Evolutionary conservation across 2,329 filamentous ascomycete species (phyloP), one percentile per base, ranked within the genome.

Genomic region (Hymenoscyphus occultus): DNA sequence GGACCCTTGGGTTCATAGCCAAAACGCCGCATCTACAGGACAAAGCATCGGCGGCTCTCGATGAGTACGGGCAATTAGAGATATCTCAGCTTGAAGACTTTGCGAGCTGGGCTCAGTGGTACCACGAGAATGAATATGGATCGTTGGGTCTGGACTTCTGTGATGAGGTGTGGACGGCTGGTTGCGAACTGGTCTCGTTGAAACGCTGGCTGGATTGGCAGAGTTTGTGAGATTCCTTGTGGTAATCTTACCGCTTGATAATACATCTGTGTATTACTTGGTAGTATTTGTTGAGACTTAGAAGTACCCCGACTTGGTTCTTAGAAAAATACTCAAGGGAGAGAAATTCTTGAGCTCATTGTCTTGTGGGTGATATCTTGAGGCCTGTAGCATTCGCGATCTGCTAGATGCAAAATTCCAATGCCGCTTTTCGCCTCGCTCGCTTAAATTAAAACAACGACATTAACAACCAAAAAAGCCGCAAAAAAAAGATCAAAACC

Each of bases 81-180:
- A 16, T 48, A 48, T 48, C 16, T 10, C 6, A 19, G 2, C 42
- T 48, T 3, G 1, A 48, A 19, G 42, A 48, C 7, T 48, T 48
- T 19, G 9, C 16, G 19, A 19, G 19, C 9, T 48, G 42, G 42
- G 42, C 42, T 19, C n/a, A 6, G 6, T 19, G 4, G n/a, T 48
- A 48, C 16, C 28, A 57, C 9, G 54, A 57, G 28, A 57, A 57
- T 12, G 54, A 57, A 14, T 57, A 32, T 16, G 54, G 22, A 2
- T 32, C 54, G 28, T 22, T 57, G 32, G 54, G 54, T 32, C 54
- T 57, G 2, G 54, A 57, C 54, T 28, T 57, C 2, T 22, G 31
- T 19, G 54, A 62, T 62, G 16, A 51, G 35, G 39, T 22, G 45
- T 10, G 22, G 48, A 39, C 35, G 35, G 57, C 57, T 57, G 54